Evolutionary conservation across 371 early-diverging fungal species (phyloP).

Genomic region (Apophysomyces elegans): DNA sequence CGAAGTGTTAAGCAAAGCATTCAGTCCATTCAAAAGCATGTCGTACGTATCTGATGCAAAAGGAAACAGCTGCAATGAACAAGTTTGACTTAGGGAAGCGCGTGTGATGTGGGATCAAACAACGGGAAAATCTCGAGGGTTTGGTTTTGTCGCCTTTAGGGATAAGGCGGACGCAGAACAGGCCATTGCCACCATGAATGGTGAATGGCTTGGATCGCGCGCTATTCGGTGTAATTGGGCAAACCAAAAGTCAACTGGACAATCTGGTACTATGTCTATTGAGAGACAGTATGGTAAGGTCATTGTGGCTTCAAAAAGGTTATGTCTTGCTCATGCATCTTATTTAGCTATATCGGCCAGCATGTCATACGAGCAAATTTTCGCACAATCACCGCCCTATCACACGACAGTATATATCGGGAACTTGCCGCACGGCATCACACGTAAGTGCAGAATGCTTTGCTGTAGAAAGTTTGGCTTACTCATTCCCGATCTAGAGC

Average conservation of each 20-base stretch:
- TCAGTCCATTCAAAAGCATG: constrained; percentile 63
- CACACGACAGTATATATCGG: constrained; percentile 88
- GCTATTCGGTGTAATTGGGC: constrained; percentile 76
- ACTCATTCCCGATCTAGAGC: constrained; percentile 37
- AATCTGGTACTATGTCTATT: not conserved
- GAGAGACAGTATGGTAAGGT: constrained; percentile 5
- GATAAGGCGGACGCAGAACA: constrained; percentile 80
- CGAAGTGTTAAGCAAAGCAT: constrained; percentile 70
- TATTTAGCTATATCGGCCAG: constrained; percentile 29
- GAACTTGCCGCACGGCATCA: constrained; percentile 68
- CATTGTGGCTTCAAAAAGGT: not conserved
- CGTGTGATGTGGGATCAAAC: constrained; percentile 79
- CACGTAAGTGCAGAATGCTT: constrained; percentile 16
- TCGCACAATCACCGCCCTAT: constrained; percentile 73
- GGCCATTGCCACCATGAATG: constrained; percentile 88
- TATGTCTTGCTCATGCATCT: not conserved
- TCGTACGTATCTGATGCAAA: constrained; percentile 50
- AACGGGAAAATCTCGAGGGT: constrained; percentile 83
- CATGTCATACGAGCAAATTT: constrained; percentile 68
- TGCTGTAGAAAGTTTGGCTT: not conserved
- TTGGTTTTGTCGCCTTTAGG: constrained; percentile 83
- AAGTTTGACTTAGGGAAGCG: constrained; percentile 34
- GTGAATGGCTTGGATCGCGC: constrained; percentile 73
- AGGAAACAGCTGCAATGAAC: not conserved
- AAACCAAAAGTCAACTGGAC: constrained; percentile 52